Evolutionary conservation across 805 yeast genomes (phyloP).

Genomic region (Metschnikowia arizonensis): DNA sequence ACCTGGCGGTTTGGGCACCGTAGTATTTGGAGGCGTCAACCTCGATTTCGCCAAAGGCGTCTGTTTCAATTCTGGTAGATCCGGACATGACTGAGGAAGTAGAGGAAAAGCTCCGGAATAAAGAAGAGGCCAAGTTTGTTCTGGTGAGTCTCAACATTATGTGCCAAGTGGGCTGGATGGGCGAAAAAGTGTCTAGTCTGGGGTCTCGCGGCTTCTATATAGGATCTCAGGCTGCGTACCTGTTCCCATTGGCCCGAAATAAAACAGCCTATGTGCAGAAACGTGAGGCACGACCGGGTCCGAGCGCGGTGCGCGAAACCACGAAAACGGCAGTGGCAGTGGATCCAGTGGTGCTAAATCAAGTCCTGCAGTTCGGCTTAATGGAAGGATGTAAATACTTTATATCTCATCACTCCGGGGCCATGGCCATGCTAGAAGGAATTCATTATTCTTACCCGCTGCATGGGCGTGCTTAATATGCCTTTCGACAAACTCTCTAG

Average conservation of each 20-base stretch:
- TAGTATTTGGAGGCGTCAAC: slow-evolving; percentile 85
- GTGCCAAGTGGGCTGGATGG: not conserved
- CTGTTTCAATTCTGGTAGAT: slow-evolving; percentile 73
- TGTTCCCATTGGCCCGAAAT: slow-evolving; percentile 8
- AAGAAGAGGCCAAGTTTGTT: slow-evolving; percentile 10
- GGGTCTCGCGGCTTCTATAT: slow-evolving; percentile 9
- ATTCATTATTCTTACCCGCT: slow-evolving; percentile 5
- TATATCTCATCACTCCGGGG: slow-evolving; percentile 14
- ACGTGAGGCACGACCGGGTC: slow-evolving; percentile 1
- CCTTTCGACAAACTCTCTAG: slow-evolving; percentile 34
- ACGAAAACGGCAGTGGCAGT: no score
- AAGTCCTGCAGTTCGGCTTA: not conserved
- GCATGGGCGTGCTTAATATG: slow-evolving; percentile 32
- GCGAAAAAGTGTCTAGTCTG: slow-evolving; percentile 3
- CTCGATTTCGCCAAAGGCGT: slow-evolving; percentile 95
- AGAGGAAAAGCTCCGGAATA: slow-evolving; percentile 28
- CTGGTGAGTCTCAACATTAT: slow-evolving; percentile 19
- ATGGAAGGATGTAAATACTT: not conserved
- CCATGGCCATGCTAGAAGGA: slow-evolving; percentile 19
- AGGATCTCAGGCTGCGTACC: slow-evolving; percentile 4
- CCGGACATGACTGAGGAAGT: slow-evolving; percentile 21
- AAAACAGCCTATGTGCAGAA: slow-evolving; percentile 4
- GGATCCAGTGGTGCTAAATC: not conserved
- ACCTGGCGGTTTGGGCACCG: slow-evolving; percentile 98
- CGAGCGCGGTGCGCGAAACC: not conserved